Conservation (phyloP, 2,329 filamentous ascomycete genomes). For the Hymenotorrendiella dingleyae region DNA sequence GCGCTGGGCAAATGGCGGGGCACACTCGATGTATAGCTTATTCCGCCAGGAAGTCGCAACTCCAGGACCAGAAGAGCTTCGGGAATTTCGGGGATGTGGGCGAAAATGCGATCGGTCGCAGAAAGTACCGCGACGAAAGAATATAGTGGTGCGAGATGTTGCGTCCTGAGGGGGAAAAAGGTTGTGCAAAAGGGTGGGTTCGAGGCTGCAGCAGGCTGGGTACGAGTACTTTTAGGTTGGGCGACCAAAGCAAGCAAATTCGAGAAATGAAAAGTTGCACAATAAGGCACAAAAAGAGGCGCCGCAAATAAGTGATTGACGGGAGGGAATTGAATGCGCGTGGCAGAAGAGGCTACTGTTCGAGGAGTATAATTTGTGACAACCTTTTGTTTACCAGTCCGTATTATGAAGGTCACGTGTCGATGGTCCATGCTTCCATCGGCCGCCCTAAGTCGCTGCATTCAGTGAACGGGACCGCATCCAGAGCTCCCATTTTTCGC, state of each 20-base stretch:
- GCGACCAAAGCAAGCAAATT: neutral
- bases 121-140: too few relatives aligned
- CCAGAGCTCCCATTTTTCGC: too few relatives aligned
- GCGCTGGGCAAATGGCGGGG: conserved; percentile 10
- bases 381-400: too few relatives aligned
- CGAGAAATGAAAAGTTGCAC: conserved; percentile 1
- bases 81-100: neutral
- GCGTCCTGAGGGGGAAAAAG: neutral
- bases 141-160: neutral
- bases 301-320: neutral
- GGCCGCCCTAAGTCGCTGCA: too few relatives aligned
- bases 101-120: neutral
- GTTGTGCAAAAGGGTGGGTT: conserved; percentile 3
- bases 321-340: neutral
- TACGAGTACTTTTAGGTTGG: conserved; percentile 1
- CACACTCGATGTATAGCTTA: conserved; percentile 8
- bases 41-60: conserved; percentile 4
- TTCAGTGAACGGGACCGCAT: too few relatives aligned
- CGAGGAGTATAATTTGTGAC: too few relatives aligned
- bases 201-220: neutral
- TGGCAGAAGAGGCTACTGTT: neutral
- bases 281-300: neutral
- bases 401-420: too few relatives aligned
- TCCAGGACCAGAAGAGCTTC: neutral
- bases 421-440: too few relatives aligned